Percentiles rank a stretch among this genome's conserved stretches.
Conservation (phyloP, 495 filamentous ascomycete genomes). For the Pyronema omphalodes region DNA sequence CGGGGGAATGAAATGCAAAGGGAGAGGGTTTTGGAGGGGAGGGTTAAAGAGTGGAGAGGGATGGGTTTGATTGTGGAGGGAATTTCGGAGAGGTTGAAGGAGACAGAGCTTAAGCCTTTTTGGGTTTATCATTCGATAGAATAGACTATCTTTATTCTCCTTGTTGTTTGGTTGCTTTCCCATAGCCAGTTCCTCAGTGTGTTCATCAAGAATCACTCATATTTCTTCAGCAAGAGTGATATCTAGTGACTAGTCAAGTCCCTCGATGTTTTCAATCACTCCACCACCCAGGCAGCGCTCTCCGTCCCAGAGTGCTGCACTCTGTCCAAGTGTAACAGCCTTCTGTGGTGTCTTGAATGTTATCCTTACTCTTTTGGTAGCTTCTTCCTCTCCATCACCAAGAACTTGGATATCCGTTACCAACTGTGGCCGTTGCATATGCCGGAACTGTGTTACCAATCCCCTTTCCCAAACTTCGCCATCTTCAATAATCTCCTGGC, state of each 20-base stretch:
- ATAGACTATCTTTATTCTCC: neutral
- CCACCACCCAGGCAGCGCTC: constrained; percentile 22
- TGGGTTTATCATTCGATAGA: neutral
- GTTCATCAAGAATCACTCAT: too few species aligned
- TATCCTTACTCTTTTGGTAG: constrained; percentile 10
- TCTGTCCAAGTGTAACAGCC: constrained; percentile 19
- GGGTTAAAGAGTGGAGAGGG: constrained; percentile 9
- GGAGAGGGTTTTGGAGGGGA: constrained; percentile 7
- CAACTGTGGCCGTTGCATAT: constrained; percentile 16
- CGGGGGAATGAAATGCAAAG: constrained; percentile 30
- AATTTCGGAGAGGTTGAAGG: constrained; percentile 10
- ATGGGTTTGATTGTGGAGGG: constrained; percentile 10
- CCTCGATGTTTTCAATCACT: constrained; percentile 10
- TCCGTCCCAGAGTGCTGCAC: constrained; percentile 19
- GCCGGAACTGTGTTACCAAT: constrained; percentile 19
- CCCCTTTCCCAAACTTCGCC: constrained; percentile 10
- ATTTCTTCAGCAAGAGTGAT: too few species aligned
- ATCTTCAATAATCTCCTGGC: neutral
- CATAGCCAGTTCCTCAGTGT: too few species aligned
- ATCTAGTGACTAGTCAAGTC: neutral
- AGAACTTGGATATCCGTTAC: constrained; percentile 10
- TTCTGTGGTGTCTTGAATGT: constrained; percentile 15
- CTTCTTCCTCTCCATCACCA: constrained; percentile 1
- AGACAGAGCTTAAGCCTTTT: constrained; percentile 4
- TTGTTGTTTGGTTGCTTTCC: neutral